A percentile compares a stretch with the other conserved stretches of the same genome.
Conservation (phyloP, 2,329 filamentous ascomycete species). For the Fonsecaea nubica region DNA sequence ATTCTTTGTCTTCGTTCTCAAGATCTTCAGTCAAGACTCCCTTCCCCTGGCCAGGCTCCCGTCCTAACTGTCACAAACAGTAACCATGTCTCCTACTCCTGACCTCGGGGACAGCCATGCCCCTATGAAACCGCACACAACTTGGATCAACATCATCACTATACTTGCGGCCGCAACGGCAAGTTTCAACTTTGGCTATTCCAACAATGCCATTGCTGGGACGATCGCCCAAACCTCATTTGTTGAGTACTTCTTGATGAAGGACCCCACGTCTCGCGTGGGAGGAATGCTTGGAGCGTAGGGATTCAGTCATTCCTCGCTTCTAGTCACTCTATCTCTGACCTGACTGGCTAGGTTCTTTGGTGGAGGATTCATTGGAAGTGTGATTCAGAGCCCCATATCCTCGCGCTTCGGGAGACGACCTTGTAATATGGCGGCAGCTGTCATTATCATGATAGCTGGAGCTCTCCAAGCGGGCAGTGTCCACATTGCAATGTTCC, state of each 20-base stretch:
- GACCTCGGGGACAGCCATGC: background rate
- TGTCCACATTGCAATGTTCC: conserved; percentile 25
- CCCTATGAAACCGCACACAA: conserved; percentile 15
- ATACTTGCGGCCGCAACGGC: conserved; percentile 19
- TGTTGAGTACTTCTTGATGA: conserved; percentile 43
- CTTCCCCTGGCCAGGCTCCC: background rate
- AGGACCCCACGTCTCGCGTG: conserved; percentile 12
- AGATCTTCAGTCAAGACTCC: background rate
- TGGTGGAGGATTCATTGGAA: conserved; percentile 21
- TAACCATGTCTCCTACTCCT: background rate
- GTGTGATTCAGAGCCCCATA: conserved; percentile 15
- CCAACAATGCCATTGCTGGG: conserved; percentile 27
- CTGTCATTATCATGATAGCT: conserved; percentile 46
- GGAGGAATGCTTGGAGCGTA: conserved; percentile 27
- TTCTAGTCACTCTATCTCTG: background rate
- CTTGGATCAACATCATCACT: conserved; percentile 21
- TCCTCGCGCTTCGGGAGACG: conserved; percentile 44
- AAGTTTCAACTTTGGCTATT: conserved; percentile 28
- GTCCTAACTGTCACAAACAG: background rate
- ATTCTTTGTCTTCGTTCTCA: background rate
- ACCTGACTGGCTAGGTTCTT: conserved; percentile 17
- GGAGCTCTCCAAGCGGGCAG: conserved; percentile 47
- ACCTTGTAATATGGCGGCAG: conserved; percentile 46
- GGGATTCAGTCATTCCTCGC: background rate
- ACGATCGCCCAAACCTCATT: conserved; percentile 50